phyloP scores from a whole-genome alignment of 768 basidiomycete species.

The Cystofilobasidium bisporidii region DNA sequence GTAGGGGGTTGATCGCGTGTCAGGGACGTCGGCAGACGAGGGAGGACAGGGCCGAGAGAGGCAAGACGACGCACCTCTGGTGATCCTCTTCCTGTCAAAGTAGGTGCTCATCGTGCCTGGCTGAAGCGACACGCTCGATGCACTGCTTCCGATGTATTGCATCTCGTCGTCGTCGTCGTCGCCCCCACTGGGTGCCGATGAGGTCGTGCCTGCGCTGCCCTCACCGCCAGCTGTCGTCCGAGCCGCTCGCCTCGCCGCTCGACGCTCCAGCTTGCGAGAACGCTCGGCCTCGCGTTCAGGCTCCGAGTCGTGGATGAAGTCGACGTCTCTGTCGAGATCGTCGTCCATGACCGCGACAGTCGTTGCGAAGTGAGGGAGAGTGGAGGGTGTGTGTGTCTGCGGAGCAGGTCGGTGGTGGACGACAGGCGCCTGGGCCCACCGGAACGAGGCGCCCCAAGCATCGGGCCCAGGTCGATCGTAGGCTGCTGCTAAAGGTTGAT shows the following conservation, averaged over 20 bases:
- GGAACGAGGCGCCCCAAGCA: too few species aligned
- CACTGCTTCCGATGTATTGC: not conserved
- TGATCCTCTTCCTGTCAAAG: not conserved
- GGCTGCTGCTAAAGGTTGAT: too few species aligned
- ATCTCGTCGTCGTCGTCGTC: not conserved
- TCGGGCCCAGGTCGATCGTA: too few species aligned
- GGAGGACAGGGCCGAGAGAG: not conserved
- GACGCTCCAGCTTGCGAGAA: not conserved
- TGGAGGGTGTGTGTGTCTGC: not conserved
- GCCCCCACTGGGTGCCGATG: not conserved
- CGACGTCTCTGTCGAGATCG: not conserved
- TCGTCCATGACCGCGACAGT: not conserved
- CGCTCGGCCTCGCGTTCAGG: not conserved
- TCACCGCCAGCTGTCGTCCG: not conserved
- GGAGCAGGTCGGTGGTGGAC: too few species aligned
- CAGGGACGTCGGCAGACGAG: not conserved
- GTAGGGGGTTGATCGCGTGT: too few species aligned
- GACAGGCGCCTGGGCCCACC: too few species aligned
- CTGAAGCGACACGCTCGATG: not conserved
- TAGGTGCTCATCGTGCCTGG: not conserved
- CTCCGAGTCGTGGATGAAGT: slow-evolving; percentile 1
- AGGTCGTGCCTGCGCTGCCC: not conserved
- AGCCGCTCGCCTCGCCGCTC: not conserved
- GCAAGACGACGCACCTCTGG: not conserved
- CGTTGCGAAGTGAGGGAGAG: not conserved